Base-by-base conservation (phyloP, 768 basidiomycete species). In the Leucosporidium scottii region DNA sequence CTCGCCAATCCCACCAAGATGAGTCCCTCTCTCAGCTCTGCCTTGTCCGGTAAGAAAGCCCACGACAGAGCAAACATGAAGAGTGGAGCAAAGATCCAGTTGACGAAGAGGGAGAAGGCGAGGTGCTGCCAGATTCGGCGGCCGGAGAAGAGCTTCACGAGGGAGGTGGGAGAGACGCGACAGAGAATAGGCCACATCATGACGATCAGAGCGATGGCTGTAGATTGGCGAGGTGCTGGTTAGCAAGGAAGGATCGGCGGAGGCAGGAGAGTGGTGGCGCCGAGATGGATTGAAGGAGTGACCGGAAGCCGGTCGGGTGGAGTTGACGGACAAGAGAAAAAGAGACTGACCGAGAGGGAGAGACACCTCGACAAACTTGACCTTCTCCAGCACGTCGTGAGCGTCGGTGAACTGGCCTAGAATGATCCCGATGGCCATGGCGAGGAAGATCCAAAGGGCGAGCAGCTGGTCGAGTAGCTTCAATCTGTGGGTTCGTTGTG, bases 1-100 rank as follows among this genome's bases (percentile, higher is more conserved):
- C 86, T 81, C n/a, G 87, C 88, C 47, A 90, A 77, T 8, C 91
- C 90, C 48, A 92, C 89, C 79, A 92, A 81, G 74, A 92, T 87
- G 3, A 92, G 85, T 2, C 91, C 90, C 1, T 85, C 83, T 34
- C 89, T 83, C 74, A 90, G 87, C 1, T 82, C 31, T 85, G 75
- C 71, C 12, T 77, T 68, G 75, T 92, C 90, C 0, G 89, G 90
- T 0, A 92, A 82, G 8, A 88, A 88, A 8, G 87, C 89, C 88
- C 90, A 91, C 1, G 90, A 89, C 30, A 90, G 76, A 1, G 81
- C 89, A n/a, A 91, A 83, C 90, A 92, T 92, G 23, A 90, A 74
- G 56, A 91, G 81, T 0, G 90, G 90, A 1, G 86, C 89, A 23
- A 88, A 68, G 65, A 91, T 82, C 91, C 90, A 92, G 44, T 70